Percentiles rank a stretch among this genome's conserved stretches.
These are phyloP conservation scores for Fragaria iinumae DNA, from an alignment of 306 rosid genomes.

Conservation along the genomic window DNA sequence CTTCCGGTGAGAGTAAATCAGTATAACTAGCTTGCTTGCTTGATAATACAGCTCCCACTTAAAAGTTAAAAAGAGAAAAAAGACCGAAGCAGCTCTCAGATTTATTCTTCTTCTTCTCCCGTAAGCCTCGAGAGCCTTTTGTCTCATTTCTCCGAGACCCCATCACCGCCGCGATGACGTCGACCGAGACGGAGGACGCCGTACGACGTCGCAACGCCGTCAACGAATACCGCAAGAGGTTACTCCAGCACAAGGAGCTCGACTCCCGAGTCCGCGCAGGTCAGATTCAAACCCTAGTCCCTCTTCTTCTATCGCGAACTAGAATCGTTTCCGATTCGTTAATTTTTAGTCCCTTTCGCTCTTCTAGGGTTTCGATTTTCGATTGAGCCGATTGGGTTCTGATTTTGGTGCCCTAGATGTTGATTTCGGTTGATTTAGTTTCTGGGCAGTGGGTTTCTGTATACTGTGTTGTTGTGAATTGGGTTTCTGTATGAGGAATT, in stretches of 20 bases:
- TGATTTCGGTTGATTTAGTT: background rate
- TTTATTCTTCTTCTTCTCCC: background rate
- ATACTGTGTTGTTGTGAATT: background rate
- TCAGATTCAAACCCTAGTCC: slow-evolving; percentile 35
- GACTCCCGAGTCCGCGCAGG: slow-evolving; percentile 87
- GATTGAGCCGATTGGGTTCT: slow-evolving; percentile 4
- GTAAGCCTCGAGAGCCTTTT: background rate
- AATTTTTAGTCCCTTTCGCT: background rate
- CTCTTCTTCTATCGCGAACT: background rate
- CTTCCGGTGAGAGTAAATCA: no score
- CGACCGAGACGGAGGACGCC: slow-evolving; percentile 73
- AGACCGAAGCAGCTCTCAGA: background rate
- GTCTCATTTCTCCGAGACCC: background rate
- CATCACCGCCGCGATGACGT: slow-evolving; percentile 32
- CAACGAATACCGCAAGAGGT: slow-evolving; percentile 72
- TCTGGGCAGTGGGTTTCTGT: background rate
- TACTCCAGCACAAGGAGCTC: slow-evolving; percentile 86
- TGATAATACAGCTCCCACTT: background rate
- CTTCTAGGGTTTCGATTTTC: slow-evolving; percentile 7
- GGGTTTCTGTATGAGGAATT: background rate
- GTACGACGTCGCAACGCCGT: slow-evolving; percentile 61
- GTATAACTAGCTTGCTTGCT: background rate
- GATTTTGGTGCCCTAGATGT: background rate
- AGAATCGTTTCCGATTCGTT: background rate
- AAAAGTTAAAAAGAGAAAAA: background rate